A percentile compares a stretch with the other conserved stretches of the same genome.
Conservation (phyloP, 2,329 filamentous ascomycete species). For the Penicillium palitans region DNA sequence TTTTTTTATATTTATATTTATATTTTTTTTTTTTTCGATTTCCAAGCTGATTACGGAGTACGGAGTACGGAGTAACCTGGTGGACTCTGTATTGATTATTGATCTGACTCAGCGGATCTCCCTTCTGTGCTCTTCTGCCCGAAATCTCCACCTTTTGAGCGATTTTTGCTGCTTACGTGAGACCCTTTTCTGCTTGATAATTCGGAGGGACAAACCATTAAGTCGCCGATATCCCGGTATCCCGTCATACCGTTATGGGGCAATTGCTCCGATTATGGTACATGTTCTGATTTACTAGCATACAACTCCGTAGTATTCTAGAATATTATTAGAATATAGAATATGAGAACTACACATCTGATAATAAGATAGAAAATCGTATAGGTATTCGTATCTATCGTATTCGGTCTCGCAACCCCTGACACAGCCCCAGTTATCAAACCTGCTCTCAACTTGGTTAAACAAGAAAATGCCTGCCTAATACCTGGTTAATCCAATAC, state of each 20-base stretch:
- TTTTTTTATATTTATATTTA: too few species aligned
- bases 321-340: too few species aligned
- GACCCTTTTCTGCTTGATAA: not conserved
- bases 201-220: too few species aligned
- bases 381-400: not conserved
- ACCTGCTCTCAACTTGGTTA: not conserved
- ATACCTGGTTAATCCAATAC: not conserved
- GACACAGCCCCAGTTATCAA: not conserved
- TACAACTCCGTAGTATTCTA: too few species aligned
- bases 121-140: not conserved
- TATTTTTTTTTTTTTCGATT: not conserved
- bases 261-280: conserved; percentile 1
- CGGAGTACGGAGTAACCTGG: too few species aligned
- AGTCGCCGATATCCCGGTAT: conserved; percentile 27
- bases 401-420: conserved; percentile 2
- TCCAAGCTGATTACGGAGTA: too few species aligned
- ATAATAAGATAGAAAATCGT: not conserved
- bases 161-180: conserved; percentile 16
- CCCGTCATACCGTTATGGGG: conserved; percentile 8
- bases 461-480: not conserved
- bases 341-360: too few species aligned
- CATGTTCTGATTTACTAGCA: not conserved
- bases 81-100: not conserved
- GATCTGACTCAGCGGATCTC: conserved; percentile 18
- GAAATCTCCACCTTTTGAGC: conserved; percentile 11